Evolutionary conservation across 2,329 filamentous ascomycete species (phyloP).

Genomic region (Penicillium psychrosexuale): DNA sequence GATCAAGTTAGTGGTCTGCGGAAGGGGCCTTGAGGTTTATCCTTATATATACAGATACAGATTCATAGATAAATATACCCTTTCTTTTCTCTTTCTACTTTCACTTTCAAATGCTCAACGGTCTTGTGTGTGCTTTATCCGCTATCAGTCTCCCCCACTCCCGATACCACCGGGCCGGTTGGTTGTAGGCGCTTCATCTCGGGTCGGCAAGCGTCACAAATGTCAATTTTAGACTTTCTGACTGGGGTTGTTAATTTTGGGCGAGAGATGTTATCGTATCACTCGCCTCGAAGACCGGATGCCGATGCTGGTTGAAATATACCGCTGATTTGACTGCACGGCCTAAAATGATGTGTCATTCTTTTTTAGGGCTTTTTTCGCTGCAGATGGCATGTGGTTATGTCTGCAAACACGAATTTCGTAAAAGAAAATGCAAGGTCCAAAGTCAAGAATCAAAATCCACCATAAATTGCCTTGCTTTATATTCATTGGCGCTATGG

Average conservation of each 20-base stretch:
- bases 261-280: background rate
- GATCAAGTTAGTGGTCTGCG: conserved; percentile 25
- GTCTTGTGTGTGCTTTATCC: conserved; percentile 1
- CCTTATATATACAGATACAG: background rate
- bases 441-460: too few species aligned
- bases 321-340: background rate
- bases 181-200: conserved; percentile 15
- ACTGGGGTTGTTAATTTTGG: background rate
- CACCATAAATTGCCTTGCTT: background rate
- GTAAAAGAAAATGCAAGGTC: too few species aligned
- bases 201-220: conserved; percentile 3
- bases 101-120: background rate
- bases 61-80: conserved; percentile 26
- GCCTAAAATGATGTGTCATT: background rate
- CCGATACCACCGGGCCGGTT: conserved; percentile 17
- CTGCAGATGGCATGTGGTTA: too few species aligned
- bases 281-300: background rate
- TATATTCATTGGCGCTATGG: background rate
- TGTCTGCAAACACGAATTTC: too few species aligned
- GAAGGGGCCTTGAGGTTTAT: conserved; percentile 12
- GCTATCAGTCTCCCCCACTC: conserved; percentile 5
- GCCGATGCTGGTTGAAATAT: background rate
- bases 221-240: background rate
- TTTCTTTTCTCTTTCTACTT: conserved; percentile 6
- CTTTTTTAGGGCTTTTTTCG: too few species aligned